Evolutionary conservation across 345 rosid genomes (phyloP), one percentile per base, ranked within the genome.

Genomic region (Rubroshorea leprosula): DNA sequence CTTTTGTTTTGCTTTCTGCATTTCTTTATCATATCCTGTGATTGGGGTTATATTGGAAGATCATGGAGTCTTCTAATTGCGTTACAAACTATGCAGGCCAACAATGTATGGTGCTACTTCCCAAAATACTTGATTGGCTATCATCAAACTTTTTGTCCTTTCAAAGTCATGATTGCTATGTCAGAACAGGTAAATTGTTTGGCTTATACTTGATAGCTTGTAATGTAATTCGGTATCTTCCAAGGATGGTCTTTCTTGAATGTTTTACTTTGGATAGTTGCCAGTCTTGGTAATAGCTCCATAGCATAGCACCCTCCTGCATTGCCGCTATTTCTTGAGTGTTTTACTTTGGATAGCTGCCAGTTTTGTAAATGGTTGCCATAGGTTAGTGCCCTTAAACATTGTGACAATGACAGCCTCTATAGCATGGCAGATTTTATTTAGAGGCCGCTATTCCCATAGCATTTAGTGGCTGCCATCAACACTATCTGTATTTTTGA

Each of bases 131-230:
- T 21, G 93, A 92, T 70, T 86, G 95, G 72, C 76, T 92, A 58
- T 86, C 96, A 17, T 74, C 82, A 65, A 92, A 92, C 58, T 92
- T 88, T 68, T 54, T 88, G 57, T 80, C 85, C 41, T 88, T 74
- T 72, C 95, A 92, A 71, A 80, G 71, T 71, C 93, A 80, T 58
- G 98, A 86, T 55, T 92, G 98, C 78, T 92, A 81, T 72, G 84
- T 92, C 55, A 77, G 84, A 76, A 80, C 96, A 70, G 98, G 98
- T 92, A 70, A 46, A 67, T 44, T 61, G 39, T 48, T 61, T 27
- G 17, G 39, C 38, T 54, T 13, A 4, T 26, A 23, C 39, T 43
- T 23, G 20, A 16, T 11, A 21, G 47, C 29, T 43, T 22, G 15
- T 44, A 23, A 8, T 44, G 20, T 22, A 23, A 29, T 39, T 13